A percentile compares a stretch with the other conserved stretches of the same genome.
phyloP scores from a whole-genome alignment of 2,329 filamentous ascomycete species.

The Ophiostoma ulmi region DNA sequence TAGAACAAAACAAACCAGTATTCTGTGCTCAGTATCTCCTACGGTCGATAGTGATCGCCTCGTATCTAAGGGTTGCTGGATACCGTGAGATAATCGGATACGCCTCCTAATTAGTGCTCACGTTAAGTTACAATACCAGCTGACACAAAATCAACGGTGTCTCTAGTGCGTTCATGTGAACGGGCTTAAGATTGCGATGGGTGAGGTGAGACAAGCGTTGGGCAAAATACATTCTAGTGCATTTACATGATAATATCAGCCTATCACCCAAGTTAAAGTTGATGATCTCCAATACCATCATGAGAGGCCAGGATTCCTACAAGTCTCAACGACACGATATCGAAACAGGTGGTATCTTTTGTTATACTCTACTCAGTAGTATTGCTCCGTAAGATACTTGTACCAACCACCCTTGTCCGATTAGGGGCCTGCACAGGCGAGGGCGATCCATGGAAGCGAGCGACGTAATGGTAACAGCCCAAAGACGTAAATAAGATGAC shows the following conservation, averaged over 20 bases:
- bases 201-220: not conserved
- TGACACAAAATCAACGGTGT: not conserved
- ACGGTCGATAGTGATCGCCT: not conserved
- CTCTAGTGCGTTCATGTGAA: not conserved
- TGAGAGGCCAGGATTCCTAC: not conserved
- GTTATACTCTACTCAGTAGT: not conserved
- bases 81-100: not conserved
- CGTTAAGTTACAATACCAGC: not conserved
- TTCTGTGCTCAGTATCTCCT: not conserved
- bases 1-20: not conserved
- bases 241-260: not conserved
- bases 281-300: too few species aligned
- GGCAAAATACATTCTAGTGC: not conserved
- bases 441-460: not conserved
- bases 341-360: not conserved
- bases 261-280: not conserved
- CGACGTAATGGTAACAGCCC: not conserved
- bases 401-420: not conserved
- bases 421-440: not conserved
- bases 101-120: not conserved
- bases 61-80: not conserved
- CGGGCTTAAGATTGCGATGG: not conserved
- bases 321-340: not conserved
- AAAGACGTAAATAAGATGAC: not conserved
- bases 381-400: not conserved